Evolutionary conservation across 192 early-diverging fungal genomes (phyloP).

Genomic region (Coemansia sp.): DNA sequence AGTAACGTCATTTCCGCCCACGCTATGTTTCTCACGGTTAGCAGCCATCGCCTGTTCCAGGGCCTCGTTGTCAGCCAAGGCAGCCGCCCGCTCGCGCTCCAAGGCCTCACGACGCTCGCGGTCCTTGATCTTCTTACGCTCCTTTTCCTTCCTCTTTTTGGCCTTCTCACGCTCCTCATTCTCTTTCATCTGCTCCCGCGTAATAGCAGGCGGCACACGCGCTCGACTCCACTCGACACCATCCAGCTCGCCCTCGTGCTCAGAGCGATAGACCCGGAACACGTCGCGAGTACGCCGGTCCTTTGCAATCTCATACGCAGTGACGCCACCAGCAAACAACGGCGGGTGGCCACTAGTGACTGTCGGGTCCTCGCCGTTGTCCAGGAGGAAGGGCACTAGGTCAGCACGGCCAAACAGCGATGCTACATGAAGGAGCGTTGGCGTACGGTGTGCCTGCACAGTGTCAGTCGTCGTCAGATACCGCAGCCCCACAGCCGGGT

Average conservation of each 20-base stretch:
- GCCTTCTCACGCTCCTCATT: conserved; percentile 19
- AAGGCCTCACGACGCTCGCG: conserved; percentile 8
- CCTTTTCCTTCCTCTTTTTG: conserved; percentile 20
- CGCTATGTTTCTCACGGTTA: not conserved
- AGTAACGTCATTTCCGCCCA: not conserved
- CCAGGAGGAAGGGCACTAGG: conserved; percentile 67
- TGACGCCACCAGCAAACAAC: conserved; percentile 30
- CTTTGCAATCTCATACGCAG: conserved; percentile 34
- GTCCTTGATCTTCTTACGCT: conserved; percentile 16
- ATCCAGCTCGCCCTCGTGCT: conserved; percentile 28
- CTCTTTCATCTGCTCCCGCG: conserved; percentile 23
- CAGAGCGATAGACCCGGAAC: conserved; percentile 33
- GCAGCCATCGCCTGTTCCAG: conserved; percentile 8
- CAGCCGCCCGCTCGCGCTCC: not conserved
- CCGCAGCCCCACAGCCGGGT: conserved; percentile 55
- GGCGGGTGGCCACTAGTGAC: conserved; percentile 41
- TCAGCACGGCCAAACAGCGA: conserved; percentile 60
- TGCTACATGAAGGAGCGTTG: conserved; percentile 80
- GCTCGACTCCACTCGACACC: conserved; percentile 48
- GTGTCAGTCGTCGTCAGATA: conserved; percentile 51
- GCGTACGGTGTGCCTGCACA: conserved; percentile 38
- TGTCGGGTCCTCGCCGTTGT: conserved; percentile 79
- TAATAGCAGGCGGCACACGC: conserved; percentile 29
- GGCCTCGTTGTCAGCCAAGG: conserved; percentile 13
- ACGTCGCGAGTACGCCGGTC: conserved; percentile 32